A percentile compares a stretch with the other conserved stretches of the same genome.
Evolutionary conservation across 2,329 filamentous ascomycete genomes (phyloP).

Genomic region (Fusarium sp.): DNA sequence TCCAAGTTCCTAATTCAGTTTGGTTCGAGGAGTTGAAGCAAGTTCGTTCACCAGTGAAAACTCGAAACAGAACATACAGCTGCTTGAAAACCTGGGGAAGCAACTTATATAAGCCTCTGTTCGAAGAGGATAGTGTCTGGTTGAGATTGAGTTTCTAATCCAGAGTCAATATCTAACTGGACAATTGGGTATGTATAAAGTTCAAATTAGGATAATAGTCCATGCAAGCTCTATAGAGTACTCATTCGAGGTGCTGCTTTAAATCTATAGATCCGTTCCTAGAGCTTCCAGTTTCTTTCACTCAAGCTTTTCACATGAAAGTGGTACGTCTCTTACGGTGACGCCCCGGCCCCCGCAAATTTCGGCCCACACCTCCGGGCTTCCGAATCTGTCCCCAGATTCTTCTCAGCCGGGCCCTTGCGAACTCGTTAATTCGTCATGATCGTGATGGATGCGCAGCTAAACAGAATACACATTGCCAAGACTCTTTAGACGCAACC

Average conservation of each 20-base stretch:
- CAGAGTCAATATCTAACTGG: not conserved
- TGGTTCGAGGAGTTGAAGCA: slow-evolving; percentile 21
- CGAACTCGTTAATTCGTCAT: slow-evolving; percentile 12
- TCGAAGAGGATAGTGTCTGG: not conserved
- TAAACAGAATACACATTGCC: slow-evolving; percentile 24
- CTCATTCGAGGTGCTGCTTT: no score
- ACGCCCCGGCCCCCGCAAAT: slow-evolving; percentile 28
- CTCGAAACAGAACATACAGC: slow-evolving; percentile 18
- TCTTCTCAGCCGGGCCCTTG: slow-evolving; percentile 12
- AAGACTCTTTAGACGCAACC: slow-evolving; percentile 34
- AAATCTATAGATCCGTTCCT: not conserved
- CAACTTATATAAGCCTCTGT: slow-evolving; percentile 11
- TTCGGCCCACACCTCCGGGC: slow-evolving; percentile 20
- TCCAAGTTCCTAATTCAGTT: slow-evolving; percentile 37
- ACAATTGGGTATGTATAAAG: not conserved
- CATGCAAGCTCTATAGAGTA: not conserved
- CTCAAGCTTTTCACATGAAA: slow-evolving; percentile 35
- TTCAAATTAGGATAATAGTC: not conserved
- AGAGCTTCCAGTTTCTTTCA: slow-evolving; percentile 1
- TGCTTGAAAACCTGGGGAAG: slow-evolving; percentile 40
- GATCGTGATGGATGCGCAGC: slow-evolving; percentile 23
- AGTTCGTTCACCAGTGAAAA: not conserved
- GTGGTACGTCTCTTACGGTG: slow-evolving; percentile 2
- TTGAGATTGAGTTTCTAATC: not conserved
- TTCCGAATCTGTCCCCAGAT: slow-evolving; percentile 30